Evolutionary conservation across 768 basidiomycete species (phyloP), one percentile per base, ranked within the genome.

Genomic region (Xerocomus spinulosus): DNA sequence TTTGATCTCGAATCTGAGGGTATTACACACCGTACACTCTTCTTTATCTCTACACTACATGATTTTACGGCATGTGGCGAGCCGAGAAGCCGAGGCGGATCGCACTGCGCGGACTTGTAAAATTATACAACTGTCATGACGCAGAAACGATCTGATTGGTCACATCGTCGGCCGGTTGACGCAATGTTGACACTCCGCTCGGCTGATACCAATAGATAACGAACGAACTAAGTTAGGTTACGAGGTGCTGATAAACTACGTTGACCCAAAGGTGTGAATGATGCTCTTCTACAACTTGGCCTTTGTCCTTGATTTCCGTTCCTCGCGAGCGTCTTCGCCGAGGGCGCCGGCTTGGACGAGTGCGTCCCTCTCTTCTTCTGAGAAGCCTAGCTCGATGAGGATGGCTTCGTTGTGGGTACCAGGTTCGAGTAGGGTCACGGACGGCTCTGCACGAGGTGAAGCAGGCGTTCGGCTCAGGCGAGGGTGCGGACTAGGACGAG

Each of bases 391-490:
- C 51, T 81, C 83, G 12, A 42, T 51, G 23, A 87, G 68, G 29
- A 87, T 67, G 32, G 76, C 74, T 10, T 69, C 53, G 10, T 76
- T 83, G 60, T 87, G 79, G 21, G 68, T 48, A 23, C 85, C 85
- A 6, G 81, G 74, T 33, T 61, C 35, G 20, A 80, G 59, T 9
- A 68, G 46, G 21, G 48, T 55, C 9, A 38, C 10, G n/a, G 46
- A 44, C 8, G 49, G 30, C 21, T 35, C 46, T 26, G 47, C 32
- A 13, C 44, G 25, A 40, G 50, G 39, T 37, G 51, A 53, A 10
- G 64, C 56, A 1, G 70, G 67, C 3, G 66, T 67, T 38, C 68
- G 56, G 23, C 60, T 62, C 14, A 83, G 58, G 24, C 60, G 62
- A 15, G 82, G 81, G 57, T 84, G 82, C 35, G 76, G 73, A n/a